Evolutionary conservation across 306 rosid species (phyloP).

Genomic region (Vigna mungo): DNA sequence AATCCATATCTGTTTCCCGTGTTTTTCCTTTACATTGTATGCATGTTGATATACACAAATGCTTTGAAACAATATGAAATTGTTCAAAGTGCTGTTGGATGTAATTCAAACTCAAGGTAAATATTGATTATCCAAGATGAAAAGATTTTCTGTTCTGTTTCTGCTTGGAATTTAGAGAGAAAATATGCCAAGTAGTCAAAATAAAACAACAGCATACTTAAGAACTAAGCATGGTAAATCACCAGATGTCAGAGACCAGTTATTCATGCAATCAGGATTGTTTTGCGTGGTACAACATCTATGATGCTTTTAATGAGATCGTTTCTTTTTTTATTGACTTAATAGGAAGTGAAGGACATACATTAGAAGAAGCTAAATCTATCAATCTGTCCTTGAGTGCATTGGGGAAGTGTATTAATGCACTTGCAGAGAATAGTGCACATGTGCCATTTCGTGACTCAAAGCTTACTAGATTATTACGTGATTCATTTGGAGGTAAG

Average conservation of each 20-base stretch:
- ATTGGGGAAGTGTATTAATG: slow-evolving; percentile 93
- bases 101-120: slow-evolving; percentile 22
- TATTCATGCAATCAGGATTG: slow-evolving; percentile 18
- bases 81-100: slow-evolving; percentile 25
- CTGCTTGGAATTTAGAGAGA: slow-evolving; percentile 32
- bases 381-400: slow-evolving; percentile 97
- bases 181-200: slow-evolving; percentile 19
- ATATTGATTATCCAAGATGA: slow-evolving; percentile 26
- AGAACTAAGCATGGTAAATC: slow-evolving; percentile 15
- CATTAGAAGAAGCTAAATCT: slow-evolving; percentile 97
- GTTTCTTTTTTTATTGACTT: slow-evolving; percentile 45
- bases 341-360: slow-evolving; percentile 98
- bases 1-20: slow-evolving; percentile 18
- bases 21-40: slow-evolving; percentile 12
- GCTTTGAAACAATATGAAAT: slow-evolving; percentile 16
- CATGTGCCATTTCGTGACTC: slow-evolving; percentile 99
- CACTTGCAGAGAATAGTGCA: slow-evolving; percentile 91
- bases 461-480: slow-evolving; percentile 92
- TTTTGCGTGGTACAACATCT: slow-evolving; percentile 35
- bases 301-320: slow-evolving; percentile 18
- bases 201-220: slow-evolving; percentile 7
- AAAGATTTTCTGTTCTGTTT: slow-evolving; percentile 17
- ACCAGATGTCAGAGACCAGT: slow-evolving; percentile 19
- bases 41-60: slow-evolving; percentile 22
- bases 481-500: slow-evolving; percentile 98